Percentiles rank a stretch among this genome's conserved stretches.
Conservation (phyloP, 192 early-diverging fungal genomes). For the Rhizophagus prolifer region DNA sequence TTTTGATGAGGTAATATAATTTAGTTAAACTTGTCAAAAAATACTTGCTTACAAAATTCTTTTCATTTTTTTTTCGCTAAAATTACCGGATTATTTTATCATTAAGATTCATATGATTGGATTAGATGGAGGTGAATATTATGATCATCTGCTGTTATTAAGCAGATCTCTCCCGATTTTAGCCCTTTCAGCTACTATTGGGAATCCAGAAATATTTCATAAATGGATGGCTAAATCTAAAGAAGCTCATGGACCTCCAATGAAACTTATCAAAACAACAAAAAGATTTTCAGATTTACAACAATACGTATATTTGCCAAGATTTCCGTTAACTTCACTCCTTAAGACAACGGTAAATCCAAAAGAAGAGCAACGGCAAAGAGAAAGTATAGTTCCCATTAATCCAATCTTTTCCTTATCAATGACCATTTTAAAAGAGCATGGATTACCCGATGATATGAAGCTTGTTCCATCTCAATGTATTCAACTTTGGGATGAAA, state of each 20-base stretch:
- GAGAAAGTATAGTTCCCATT: slow-evolving; percentile 27
- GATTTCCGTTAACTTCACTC: not conserved
- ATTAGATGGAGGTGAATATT: slow-evolving; percentile 34
- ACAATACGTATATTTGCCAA: slow-evolving; percentile 40
- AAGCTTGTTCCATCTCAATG: slow-evolving; percentile 37
- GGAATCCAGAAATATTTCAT: slow-evolving; percentile 34
- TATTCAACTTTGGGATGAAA: slow-evolving; percentile 37
- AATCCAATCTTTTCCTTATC: slow-evolving; percentile 40
- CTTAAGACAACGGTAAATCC: not conserved
- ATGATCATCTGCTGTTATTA: slow-evolving; percentile 39
- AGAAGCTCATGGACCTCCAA: slow-evolving; percentile 17
- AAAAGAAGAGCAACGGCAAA: not conserved
- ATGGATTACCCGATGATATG: slow-evolving; percentile 36
- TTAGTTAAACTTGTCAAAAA: too few relatives aligned
- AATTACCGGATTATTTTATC: too few relatives aligned
- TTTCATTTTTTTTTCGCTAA: too few relatives aligned
- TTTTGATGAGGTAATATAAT: slow-evolving; percentile 45
- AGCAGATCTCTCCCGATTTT: slow-evolving; percentile 33
- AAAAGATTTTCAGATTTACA: slow-evolving; percentile 45
- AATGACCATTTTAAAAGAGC: not conserved
- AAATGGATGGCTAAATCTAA: slow-evolving; percentile 37
- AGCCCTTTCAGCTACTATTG: slow-evolving; percentile 46
- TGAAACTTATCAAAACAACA: slow-evolving; percentile 34
- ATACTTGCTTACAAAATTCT: too few relatives aligned
- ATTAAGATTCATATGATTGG: too few relatives aligned